Percentiles rank a stretch among this genome's conserved stretches.
Conservation (phyloP, 1,284 basidiomycete species). For the Salmacisia buchloeana region DNA sequence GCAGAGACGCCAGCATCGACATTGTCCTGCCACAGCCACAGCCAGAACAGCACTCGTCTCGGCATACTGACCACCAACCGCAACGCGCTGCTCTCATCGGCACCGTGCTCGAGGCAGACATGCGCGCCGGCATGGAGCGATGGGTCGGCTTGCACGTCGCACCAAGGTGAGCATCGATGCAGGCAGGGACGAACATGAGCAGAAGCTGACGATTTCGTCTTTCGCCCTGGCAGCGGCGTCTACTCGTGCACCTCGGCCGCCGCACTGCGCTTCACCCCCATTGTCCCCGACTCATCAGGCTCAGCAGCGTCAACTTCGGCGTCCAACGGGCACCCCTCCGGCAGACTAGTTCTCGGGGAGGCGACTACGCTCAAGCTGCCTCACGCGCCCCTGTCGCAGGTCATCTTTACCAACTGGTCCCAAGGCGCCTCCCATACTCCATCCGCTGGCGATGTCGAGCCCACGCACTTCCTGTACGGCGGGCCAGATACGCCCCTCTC, state of each 20-base stretch:
- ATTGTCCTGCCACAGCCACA: constrained; percentile 23
- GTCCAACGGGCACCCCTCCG: neutral
- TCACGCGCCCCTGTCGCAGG: constrained; percentile 25
- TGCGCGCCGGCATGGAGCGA: constrained; percentile 36
- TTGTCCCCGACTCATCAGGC: neutral
- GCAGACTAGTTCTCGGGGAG: neutral
- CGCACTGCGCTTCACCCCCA: constrained; percentile 24
- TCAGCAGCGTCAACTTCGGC: neutral
- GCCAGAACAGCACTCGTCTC: constrained; percentile 12
- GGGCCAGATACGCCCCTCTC: constrained; percentile 39
- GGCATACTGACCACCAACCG: constrained; percentile 13
- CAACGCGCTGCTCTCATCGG: constrained; percentile 21
- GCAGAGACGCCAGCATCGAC: constrained; percentile 35
- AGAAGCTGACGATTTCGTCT: no score
- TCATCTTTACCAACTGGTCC: constrained; percentile 23
- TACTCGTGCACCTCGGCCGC: constrained; percentile 31
- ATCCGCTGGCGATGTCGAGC: constrained; percentile 12
- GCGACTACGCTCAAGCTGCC: constrained; percentile 22
- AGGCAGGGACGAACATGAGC: no score
- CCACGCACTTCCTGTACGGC: constrained; percentile 34
- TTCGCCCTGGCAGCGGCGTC: constrained; percentile 17
- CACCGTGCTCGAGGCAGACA: constrained; percentile 23
- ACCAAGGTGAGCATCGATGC: neutral
- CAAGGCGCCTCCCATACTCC: neutral
- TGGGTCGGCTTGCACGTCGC: constrained; percentile 35